These are phyloP conservation scores for Oehlia diaphana DNA, from an alignment of 192 early-diverging fungal genomes.

Conservation along the genomic window DNA sequence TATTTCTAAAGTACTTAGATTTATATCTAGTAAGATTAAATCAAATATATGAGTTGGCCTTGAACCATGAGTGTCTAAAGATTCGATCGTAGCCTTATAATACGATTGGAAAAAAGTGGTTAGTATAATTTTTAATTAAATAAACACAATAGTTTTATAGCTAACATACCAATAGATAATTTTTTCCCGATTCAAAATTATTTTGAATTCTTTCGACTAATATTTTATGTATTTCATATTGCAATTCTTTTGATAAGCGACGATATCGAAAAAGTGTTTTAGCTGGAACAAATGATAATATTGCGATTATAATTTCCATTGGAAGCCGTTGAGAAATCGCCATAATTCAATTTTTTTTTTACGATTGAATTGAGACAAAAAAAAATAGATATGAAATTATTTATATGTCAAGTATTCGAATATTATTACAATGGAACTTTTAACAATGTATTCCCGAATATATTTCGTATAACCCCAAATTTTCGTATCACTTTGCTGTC, in stretches of 20 bases:
- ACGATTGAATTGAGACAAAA: too few relatives aligned
- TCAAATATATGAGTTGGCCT: slow-evolving; percentile 27
- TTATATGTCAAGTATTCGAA: too few relatives aligned
- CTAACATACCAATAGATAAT: slow-evolving; percentile 16
- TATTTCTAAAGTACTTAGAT: neutral
- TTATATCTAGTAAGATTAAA: slow-evolving; percentile 2
- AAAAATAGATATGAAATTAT: too few relatives aligned
- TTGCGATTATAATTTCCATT: slow-evolving; percentile 11
- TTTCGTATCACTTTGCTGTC: too few relatives aligned
- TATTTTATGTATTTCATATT: slow-evolving; percentile 21
- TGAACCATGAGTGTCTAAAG: slow-evolving; percentile 10
- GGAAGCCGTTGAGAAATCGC: neutral
- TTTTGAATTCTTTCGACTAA: slow-evolving; percentile 12
- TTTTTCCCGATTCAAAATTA: neutral
- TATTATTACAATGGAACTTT: too few relatives aligned
- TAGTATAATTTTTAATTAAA: neutral
- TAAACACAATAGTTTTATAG: neutral
- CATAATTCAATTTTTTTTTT: neutral
- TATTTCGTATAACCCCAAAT: too few relatives aligned
- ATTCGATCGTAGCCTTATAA: slow-evolving; percentile 19
- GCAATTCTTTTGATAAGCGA: slow-evolving; percentile 16
- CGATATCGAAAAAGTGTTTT: slow-evolving; percentile 9
- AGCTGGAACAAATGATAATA: slow-evolving; percentile 21
- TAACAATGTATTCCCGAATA: too few relatives aligned
- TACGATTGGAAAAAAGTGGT: too few relatives aligned